Conservation (phyloP, 2,329 filamentous ascomycete genomes). For the Fusarium solani-melongenae region DNA sequence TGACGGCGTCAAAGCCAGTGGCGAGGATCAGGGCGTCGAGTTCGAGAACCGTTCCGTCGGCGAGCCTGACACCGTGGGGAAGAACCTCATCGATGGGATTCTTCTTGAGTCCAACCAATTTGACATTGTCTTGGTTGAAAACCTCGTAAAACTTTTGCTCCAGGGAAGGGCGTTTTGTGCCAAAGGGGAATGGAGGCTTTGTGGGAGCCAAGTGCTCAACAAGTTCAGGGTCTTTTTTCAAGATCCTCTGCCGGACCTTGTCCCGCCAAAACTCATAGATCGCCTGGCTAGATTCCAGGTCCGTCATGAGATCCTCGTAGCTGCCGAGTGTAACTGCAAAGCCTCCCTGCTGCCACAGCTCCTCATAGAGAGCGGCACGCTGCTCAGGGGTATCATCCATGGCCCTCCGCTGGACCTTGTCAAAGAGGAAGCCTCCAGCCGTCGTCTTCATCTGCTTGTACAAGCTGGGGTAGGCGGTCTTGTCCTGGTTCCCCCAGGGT, state of each 20-base stretch:
- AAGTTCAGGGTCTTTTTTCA: not conserved
- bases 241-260: conserved; percentile 12
- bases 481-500: not conserved
- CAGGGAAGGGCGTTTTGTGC: conserved; percentile 13
- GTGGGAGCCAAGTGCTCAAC: conserved; percentile 8
- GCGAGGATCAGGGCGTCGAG: conserved; percentile 19
- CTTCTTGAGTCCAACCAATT: conserved; percentile 17
- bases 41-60: not conserved
- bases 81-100: conserved; percentile 2
- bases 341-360: conserved; percentile 13
- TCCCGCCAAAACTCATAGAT: conserved; percentile 17
- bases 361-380: conserved; percentile 3
- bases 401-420: not conserved
- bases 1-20: conserved; percentile 30
- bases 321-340: conserved; percentile 8
- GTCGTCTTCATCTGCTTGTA: conserved; percentile 10
- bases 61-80: not conserved
- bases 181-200: conserved; percentile 7
- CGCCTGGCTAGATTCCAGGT: conserved; percentile 4
- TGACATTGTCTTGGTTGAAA: conserved; percentile 25
- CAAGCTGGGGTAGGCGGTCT: not conserved
- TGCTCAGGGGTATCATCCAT: conserved; percentile 11
- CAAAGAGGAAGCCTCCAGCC: not conserved
- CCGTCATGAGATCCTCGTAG: conserved; percentile 13
- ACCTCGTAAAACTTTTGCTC: conserved; percentile 25